Base-by-base conservation (phyloP, 2,329 filamentous ascomycete genomes). In the Colletotrichum navitas region DNA sequence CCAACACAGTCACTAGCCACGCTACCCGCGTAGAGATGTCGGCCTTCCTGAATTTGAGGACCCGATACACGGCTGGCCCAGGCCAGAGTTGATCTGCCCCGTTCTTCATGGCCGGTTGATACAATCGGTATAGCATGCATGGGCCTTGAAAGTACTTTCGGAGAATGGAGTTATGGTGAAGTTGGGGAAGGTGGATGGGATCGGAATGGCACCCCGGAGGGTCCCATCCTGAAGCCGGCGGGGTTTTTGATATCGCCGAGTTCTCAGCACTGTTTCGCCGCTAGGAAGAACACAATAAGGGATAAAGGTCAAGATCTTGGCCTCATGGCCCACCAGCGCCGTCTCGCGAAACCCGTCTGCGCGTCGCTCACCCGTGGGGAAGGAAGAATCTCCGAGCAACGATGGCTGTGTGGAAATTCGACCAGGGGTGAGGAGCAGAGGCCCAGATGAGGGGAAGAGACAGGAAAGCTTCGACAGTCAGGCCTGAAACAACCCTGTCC, bases 401-500 rank as follows among this genome's bases (percentile, higher is more conserved):
- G 34, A 63, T 52, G 29, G 6, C 10, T n/a, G 39, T 16, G 16
- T 60, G 39, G n/a, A 60, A 60, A 45, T 32, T 34, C 10, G 56
- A 29, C 5, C 18, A 43, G 56, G 18, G 56, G 36, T 12, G 39
- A 41, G 39, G 43, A 49, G 45, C 16, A 61, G n/a, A 39, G 21
- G 14, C 29, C 36, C 43, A 62, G 43, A 62, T 16, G 34, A 36
- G 43, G 63, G 52, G 62, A 32, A 36, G 34, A 21, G 51, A 41
- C 41, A 68, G 43, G 24, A 68, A 71, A 64, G 68, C 65, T 68
- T 68, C 54, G 59, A 49, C 65, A 71, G 49, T 36, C 41, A 54
- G 39, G 65, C 69, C 65, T 72, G 69, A 72, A 72, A 72, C 69
- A 72, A 64, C 69, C 69, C 47, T 72, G 69, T 69, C 67, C 63